Base-by-base conservation (phyloP, 768 basidiomycete species). In the Pisolithus orientalis region DNA sequence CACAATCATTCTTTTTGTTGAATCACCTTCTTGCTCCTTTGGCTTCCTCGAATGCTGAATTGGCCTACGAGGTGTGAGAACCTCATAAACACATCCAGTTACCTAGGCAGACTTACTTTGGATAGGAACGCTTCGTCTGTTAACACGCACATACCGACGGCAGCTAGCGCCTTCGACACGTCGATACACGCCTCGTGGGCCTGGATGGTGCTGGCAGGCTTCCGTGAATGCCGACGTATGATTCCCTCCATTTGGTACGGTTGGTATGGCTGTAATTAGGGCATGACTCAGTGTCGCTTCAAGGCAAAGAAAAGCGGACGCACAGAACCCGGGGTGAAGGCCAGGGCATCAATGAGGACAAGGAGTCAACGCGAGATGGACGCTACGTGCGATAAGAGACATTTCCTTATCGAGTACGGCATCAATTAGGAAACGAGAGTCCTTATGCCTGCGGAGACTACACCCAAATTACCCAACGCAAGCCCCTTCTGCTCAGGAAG, bases 401-500 rank as follows among this genome's bases (percentile, higher is more conserved):
- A 62, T 90, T 88, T 25, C 66, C 66, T 67, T 67, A 17, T 7
- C 16, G 16, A 6, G 5, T 10, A 25, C 14, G 29, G 29, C 44
- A 29, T 31, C 28, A 29, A 16, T 45, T 29, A 21, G 21, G 21
- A 13, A 21, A 21, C 21, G 21, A 21, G 4, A 97, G 77, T 3
- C 94, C 95, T 16, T 16, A 96, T 78, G 47, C 79, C 83, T n/a
- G 93, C 75, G 27, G 78, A 75, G 1, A 80, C 75, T 1, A 91
- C 71, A 1, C 88, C 83, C 5, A 97, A 73, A 43, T 85, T 85
- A 28, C 79, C 79, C 1, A 96, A 66, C 0, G 90, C 85, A 9
- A 98, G 73, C 3, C 94, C 94, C 52, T 87, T 85, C 57, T 88
- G 84, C 65, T 95, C 92, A n/a, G 97, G 76, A 8, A 94, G 73